A percentile compares a stretch with the other conserved stretches of the same genome.
phyloP scores from a whole-genome alignment of 805 yeast genomes.

The Candida chauliodis region DNA sequence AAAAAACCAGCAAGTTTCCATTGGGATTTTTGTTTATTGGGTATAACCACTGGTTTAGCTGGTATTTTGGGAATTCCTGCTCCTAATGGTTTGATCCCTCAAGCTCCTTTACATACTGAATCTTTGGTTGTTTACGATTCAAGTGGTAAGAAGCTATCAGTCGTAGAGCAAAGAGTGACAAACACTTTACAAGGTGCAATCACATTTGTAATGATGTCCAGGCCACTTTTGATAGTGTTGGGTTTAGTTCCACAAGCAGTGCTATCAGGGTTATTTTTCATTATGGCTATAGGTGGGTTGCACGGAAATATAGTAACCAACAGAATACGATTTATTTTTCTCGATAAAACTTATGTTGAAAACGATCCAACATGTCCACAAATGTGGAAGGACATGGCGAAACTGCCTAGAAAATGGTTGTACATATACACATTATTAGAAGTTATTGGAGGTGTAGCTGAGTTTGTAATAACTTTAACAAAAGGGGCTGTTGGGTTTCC shows the following conservation, averaged over 20 bases:
- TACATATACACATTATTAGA: slow-evolving; percentile 55
- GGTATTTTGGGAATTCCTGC: slow-evolving; percentile 92
- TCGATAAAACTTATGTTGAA: slow-evolving; percentile 46
- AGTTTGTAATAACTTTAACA: slow-evolving; percentile 81
- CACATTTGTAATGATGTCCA: slow-evolving; percentile 82
- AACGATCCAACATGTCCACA: slow-evolving; percentile 35
- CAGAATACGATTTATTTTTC: slow-evolving; percentile 57
- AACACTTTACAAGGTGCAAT: slow-evolving; percentile 82
- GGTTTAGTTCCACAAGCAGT: slow-evolving; percentile 91
- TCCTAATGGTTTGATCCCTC: slow-evolving; percentile 95
- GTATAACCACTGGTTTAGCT: slow-evolving; percentile 80
- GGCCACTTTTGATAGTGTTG: slow-evolving; percentile 78
- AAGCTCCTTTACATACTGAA: slow-evolving; percentile 90
- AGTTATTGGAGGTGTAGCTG: slow-evolving; percentile 68
- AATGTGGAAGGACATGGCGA: slow-evolving; percentile 28
- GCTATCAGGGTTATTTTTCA: slow-evolving; percentile 85
- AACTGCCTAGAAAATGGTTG: slow-evolving; percentile 44
- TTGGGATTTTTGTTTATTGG: slow-evolving; percentile 84
- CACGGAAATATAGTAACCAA: slow-evolving; percentile 61
- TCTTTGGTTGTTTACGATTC: slow-evolving; percentile 59
- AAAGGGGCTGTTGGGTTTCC: slow-evolving; percentile 95
- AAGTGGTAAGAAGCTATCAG: slow-evolving; percentile 41
- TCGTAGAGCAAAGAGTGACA: slow-evolving; percentile 87
- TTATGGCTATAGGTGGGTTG: slow-evolving; percentile 85
- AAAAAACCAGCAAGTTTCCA: slow-evolving; percentile 88